Conservation (phyloP, 1,139 yeast genomes). For the Arxiozyma bovina region DNA sequence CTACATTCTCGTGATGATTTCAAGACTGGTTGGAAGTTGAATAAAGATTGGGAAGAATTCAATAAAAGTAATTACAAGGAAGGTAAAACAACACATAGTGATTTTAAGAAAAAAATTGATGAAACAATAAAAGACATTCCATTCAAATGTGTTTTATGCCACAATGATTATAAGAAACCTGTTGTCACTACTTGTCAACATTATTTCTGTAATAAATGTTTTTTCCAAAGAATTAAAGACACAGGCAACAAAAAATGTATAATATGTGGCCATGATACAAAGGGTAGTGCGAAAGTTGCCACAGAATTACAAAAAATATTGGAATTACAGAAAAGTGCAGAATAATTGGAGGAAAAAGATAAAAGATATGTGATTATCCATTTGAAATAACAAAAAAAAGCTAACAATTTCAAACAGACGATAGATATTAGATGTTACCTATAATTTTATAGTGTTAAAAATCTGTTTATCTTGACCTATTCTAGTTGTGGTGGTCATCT, state of each 20-base stretch:
- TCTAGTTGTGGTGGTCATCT: no score
- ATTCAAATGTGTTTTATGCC: slow-evolving; percentile 58
- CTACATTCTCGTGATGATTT: slow-evolving; percentile 84
- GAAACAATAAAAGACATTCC: slow-evolving; percentile 37
- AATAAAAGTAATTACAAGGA: background rate
- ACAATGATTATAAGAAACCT: slow-evolving; percentile 47
- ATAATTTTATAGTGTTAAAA: no score
- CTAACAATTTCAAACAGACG: no score
- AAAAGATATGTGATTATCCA: no score
- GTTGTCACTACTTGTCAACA: slow-evolving; percentile 60
- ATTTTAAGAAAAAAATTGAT: slow-evolving; percentile 7
- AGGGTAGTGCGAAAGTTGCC: slow-evolving; percentile 38
- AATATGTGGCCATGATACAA: slow-evolving; percentile 51
- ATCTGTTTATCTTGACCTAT: no score
- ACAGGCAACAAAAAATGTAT: slow-evolving; percentile 39
- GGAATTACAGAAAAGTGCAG: background rate
- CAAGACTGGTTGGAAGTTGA: slow-evolving; percentile 60
- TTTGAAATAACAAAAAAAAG: no score
- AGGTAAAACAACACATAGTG: slow-evolving; percentile 4
- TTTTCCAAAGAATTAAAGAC: slow-evolving; percentile 41
- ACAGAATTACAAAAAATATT: slow-evolving; percentile 12
- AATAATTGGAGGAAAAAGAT: no score
- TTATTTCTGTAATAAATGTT: slow-evolving; percentile 58
- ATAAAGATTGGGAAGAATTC: slow-evolving; percentile 51
- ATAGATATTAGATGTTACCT: no score